Percentiles rank a stretch among this genome's conserved stretches.
These are phyloP conservation scores for Ramaria rubella DNA, from an alignment of 768 basidiomycete species.

Conservation along the genomic window DNA sequence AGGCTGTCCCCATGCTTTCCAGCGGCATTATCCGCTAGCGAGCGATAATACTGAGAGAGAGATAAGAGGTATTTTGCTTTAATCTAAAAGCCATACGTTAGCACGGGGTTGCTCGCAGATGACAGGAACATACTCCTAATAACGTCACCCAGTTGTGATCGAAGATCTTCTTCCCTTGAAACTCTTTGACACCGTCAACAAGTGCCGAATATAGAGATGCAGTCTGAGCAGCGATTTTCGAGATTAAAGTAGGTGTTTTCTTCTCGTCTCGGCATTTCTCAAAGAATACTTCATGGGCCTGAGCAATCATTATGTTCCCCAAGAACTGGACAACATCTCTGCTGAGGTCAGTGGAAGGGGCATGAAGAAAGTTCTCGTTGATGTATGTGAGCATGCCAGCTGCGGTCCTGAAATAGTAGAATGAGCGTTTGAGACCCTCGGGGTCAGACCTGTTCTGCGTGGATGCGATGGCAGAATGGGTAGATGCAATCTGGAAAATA, in stretches of 20 bases:
- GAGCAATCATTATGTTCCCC: slow-evolving; percentile 80
- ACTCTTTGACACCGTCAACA: slow-evolving; percentile 92
- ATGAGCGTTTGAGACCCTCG: slow-evolving; percentile 89
- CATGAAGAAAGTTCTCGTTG: slow-evolving; percentile 99
- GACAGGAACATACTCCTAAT: slow-evolving; percentile 50
- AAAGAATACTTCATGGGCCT: slow-evolving; percentile 93
- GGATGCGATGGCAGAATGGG: slow-evolving; percentile 86
- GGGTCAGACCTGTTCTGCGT: slow-evolving; percentile 82
- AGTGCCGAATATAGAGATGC: slow-evolving; percentile 75
- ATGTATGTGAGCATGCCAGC: slow-evolving; percentile 98
- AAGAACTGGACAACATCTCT: slow-evolving; percentile 93
- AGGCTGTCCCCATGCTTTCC: slow-evolving; percentile 85
- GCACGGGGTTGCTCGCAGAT: slow-evolving; percentile 6
- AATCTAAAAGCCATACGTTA: slow-evolving; percentile 42
- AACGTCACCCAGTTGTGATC: slow-evolving; percentile 91
- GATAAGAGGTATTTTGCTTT: slow-evolving; percentile 90
- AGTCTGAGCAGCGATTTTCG: slow-evolving; percentile 80
- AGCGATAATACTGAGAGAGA: slow-evolving; percentile 81
- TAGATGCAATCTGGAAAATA: slow-evolving; percentile 92
- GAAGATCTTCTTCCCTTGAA: slow-evolving; percentile 93
- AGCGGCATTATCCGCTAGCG: slow-evolving; percentile 65
- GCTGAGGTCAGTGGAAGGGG: slow-evolving; percentile 90
- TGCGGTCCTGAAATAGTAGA: slow-evolving; percentile 82
- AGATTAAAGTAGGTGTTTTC: slow-evolving; percentile 68
- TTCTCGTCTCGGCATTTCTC: slow-evolving; percentile 94